These are phyloP conservation scores for Leccinum pellstonianum DNA, from an alignment of 768 basidiomycete species.

Conservation along the genomic window DNA sequence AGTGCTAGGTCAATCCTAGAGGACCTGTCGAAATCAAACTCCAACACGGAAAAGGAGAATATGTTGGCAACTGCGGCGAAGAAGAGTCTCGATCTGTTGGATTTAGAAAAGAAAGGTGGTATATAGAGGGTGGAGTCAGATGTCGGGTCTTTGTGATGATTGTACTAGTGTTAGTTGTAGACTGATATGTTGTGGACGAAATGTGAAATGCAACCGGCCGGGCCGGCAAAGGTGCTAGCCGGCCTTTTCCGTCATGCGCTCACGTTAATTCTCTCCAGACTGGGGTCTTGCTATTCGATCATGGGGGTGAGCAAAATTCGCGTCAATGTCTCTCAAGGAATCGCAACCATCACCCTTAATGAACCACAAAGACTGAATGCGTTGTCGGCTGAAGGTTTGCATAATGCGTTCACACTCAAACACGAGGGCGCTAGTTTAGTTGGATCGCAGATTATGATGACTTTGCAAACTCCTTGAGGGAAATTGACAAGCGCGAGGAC, in stretches of 20 bases:
- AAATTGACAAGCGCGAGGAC: conserved; percentile 57
- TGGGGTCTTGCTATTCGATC: background rate
- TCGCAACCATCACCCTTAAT: conserved; percentile 69
- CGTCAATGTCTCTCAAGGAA: conserved; percentile 50
- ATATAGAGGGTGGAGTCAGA: background rate
- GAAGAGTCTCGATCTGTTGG: conserved; percentile 45
- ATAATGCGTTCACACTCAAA: conserved; percentile 18
- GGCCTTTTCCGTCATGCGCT: background rate
- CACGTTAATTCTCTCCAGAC: background rate
- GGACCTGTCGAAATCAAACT: conserved; percentile 39
- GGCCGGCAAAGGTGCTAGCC: background rate
- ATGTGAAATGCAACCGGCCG: conserved; percentile 1
- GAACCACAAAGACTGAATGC: conserved; percentile 61
- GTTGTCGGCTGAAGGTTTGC: conserved; percentile 47
- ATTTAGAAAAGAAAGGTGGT: conserved; percentile 8
- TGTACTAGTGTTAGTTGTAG: conserved; percentile 1
- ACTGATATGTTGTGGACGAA: background rate
- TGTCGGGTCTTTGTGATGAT: background rate
- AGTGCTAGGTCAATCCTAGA: conserved; percentile 50
- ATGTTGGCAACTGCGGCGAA: conserved; percentile 40
- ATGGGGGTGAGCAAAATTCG: conserved; percentile 43
- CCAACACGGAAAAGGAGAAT: conserved; percentile 34
- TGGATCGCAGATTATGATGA: conserved; percentile 53
- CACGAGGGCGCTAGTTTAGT: background rate
- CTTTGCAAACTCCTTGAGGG: conserved; percentile 56